These are phyloP conservation scores for Candida dajiaensis DNA, from an alignment of 805 yeast species.

Conservation along the genomic window DNA sequence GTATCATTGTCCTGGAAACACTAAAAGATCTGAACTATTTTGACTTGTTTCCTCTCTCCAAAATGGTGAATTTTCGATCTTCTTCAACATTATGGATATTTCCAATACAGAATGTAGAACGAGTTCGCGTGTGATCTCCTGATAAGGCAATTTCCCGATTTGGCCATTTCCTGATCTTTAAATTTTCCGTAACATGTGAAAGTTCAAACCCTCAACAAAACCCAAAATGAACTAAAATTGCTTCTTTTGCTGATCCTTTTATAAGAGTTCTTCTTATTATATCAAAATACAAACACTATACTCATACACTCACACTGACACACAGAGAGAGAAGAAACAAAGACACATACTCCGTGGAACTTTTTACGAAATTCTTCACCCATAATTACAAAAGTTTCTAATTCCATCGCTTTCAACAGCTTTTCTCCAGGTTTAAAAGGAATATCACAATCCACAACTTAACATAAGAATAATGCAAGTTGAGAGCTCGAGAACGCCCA, in stretches of 20 bases:
- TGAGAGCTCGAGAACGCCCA: not conserved
- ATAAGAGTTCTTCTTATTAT: too few species aligned
- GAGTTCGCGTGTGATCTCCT: not conserved
- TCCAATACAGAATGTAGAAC: not conserved
- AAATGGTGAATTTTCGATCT: not conserved
- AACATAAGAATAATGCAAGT: not conserved
- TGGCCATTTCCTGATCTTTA: not conserved
- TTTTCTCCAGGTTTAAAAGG: not conserved
- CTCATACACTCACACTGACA: too few species aligned
- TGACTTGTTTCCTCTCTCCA: not conserved
- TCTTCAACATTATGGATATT: not conserved
- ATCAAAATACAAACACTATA: too few species aligned
- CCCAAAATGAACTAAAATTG: not conserved
- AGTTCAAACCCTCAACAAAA: not conserved
- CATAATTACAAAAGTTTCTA: too few species aligned
- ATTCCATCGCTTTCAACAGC: not conserved
- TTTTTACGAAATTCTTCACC: too few species aligned
- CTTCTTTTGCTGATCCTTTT: too few species aligned
- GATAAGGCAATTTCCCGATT: not conserved
- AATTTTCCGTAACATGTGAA: constrained; percentile 1
- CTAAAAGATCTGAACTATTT: not conserved
- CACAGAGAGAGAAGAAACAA: too few species aligned
- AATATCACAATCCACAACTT: not conserved
- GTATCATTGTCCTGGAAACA: not conserved
- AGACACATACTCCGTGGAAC: too few species aligned